Base-by-base conservation (phyloP, 2,329 filamentous ascomycete species). In the Zymoseptoria tritici region DNA sequence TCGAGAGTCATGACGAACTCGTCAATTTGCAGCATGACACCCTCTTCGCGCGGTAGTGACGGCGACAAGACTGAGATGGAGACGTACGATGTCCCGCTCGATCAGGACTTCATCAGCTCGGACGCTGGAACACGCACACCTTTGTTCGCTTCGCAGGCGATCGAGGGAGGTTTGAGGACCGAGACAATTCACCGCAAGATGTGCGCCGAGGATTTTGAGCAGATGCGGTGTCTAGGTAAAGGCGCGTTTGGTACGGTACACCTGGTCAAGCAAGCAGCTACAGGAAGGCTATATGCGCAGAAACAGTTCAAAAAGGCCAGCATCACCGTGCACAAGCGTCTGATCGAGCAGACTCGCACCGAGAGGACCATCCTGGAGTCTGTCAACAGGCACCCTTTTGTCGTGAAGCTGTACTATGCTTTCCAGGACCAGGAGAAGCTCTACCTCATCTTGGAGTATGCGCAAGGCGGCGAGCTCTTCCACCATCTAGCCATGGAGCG, bases 261-360 rank as follows among this genome's bases (percentile, higher is more conserved):
- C 52, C 82, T 99, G 26, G 95, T 99, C 62, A 94, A 92, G 77
- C 93, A 99, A 77, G 85, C 85, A 55, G 79, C 85, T 29, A 97
- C 92, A 1, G 94, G 94, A 50, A 87, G 90, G 51, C 83, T 99
- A 4, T 99, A 92, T 71, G 95, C 94, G 0, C 95, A 99, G 78
- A 99, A 99, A 79, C 93, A 97, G 76, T 94, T 99, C 77, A 94
- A 93, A 74, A 99, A 99, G 77, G 94, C 95, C 0, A 96, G 91
- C 8, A 80, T 99, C 56, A 91, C 92, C 0, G 90, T 99, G 49
- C 92, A 97, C 77, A 97, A 96, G 81, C 91, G 92, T 74, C 83
- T 97, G 31, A 85, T 99, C 55, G 92, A 97, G 77, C 94, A 97
- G 78, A 97, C 94, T 59, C 96, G 95, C 81, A 97, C 93, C 2